Evolutionary conservation across 768 basidiomycete genomes (phyloP), one percentile per base, ranked within the genome.

Genomic region (Rhodotorula babjevae): DNA sequence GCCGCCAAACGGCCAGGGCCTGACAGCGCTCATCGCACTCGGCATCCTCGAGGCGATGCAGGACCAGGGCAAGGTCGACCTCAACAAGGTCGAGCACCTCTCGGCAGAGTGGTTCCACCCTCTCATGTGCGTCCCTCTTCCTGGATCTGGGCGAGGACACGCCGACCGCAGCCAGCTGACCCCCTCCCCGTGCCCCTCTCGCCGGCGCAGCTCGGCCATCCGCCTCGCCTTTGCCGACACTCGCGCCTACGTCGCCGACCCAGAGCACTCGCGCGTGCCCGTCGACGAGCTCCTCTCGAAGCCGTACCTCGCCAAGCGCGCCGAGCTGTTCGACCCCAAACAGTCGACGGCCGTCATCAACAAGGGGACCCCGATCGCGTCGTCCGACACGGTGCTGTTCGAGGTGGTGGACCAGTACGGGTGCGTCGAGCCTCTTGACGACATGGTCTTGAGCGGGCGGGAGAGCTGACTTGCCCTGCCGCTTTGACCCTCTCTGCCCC

Each of bases 1-100:
- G 77, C 95, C 94, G 15, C 95, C 95, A 0, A 98, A 96, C 80
- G 93, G 95, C 16, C 94, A 97, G 86, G 95, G 94, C n/a, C 86
- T 99, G 55, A 95, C 94, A 10, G 92, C 96, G 0, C 85, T 98
- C 15, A 83, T 99, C 44, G 71, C 94, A 21, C 85, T 98, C 31
- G 96, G 96, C 3, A 92, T 99, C 70, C 83, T 99, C 61, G 95
- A 98, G 76, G 87, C 85, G 40, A 85, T 97, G 25, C 90, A 95
- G 81, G 86, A 89, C 78, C 87, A 88, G 1, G 86, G 87, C 63
- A 85, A 87, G 60, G 85, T 84, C 68, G 85, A 92, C 21, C 81
- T 97, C 11, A 80, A 87, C 31, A 87, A 92, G 72, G 85, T 92
- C 84, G 90, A 93, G 67, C 93, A 96, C 81, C 96, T 96, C 78